These are phyloP conservation scores for Cucumis melo DNA, from an alignment of 306 rosid genomes.

Conservation along the genomic window DNA sequence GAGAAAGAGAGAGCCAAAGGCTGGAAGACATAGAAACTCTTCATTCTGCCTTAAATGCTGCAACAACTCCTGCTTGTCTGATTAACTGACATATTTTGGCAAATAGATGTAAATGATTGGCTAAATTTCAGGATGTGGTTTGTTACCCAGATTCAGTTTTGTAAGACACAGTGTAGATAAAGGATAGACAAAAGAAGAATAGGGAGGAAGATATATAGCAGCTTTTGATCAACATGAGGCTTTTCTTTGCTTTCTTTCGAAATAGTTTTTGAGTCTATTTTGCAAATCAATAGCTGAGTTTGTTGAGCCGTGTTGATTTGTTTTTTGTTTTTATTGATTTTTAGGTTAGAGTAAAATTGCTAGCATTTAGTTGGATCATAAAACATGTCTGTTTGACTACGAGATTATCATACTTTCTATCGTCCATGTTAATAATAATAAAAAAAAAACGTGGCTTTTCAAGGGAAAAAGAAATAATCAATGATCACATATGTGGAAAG, in stretches of 20 bases:
- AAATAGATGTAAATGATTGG: constrained; percentile 4
- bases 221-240: neutral
- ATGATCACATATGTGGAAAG: no score
- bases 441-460: no score
- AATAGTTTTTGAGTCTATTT: neutral
- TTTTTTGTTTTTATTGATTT: no score
- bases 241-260: neutral
- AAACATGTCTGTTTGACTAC: no score
- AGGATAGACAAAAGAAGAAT: neutral
- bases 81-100: constrained; percentile 3
- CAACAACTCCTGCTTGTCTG: constrained; percentile 1
- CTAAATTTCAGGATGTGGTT: neutral
- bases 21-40: constrained; percentile 3
- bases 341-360: no score
- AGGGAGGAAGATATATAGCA: neutral
- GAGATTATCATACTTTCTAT: no score
- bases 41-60: constrained; percentile 9
- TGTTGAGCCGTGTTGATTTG: no score
- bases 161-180: constrained; percentile 11
- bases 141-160: neutral
- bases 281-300: no score
- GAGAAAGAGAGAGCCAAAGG: neutral
- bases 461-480: no score
- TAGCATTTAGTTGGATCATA: no score
- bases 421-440: no score